Percentiles rank a stretch among this genome's conserved stretches.
Evolutionary conservation across 192 early-diverging fungal genomes (phyloP).

Genomic region (Mortierella claussenii): DNA sequence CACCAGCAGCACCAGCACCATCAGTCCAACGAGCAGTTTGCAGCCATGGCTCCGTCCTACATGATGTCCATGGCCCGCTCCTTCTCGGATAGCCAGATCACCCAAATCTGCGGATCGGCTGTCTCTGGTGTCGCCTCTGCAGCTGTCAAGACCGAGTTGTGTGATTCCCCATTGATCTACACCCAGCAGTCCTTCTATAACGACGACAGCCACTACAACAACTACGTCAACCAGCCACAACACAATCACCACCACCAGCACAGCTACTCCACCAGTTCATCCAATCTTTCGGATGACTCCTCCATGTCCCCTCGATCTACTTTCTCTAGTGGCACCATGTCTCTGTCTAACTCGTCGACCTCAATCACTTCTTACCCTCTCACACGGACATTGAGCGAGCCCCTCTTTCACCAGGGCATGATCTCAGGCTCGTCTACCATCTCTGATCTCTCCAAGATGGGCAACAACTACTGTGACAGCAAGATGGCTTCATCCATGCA

Average conservation of each 20-base stretch:
- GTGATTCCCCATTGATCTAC: constrained; percentile 36
- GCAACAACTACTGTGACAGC: not conserved
- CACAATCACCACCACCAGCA: constrained; percentile 28
- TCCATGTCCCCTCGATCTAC: constrained; percentile 43
- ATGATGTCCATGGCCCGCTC: constrained; percentile 49
- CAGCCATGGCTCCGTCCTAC: constrained; percentile 22
- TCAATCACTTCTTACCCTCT: constrained; percentile 23
- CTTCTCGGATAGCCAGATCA: constrained; percentile 33
- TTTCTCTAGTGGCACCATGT: constrained; percentile 12
- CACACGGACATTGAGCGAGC: constrained; percentile 36
- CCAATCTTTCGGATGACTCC: constrained; percentile 29
- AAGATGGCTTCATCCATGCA: not conserved
- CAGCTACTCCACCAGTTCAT: constrained; percentile 41
- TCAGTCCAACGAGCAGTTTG: constrained; percentile 34
- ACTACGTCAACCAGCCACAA: constrained; percentile 8
- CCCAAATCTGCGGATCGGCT: constrained; percentile 14
- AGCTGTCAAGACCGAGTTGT: constrained; percentile 16
- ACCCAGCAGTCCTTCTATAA: constrained; percentile 26
- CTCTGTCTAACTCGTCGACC: constrained; percentile 18
- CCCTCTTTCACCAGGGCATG: constrained; percentile 21
- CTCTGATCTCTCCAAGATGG: constrained; percentile 10
- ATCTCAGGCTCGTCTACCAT: constrained; percentile 25
- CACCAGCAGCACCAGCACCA: no score
- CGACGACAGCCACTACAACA: constrained; percentile 10
- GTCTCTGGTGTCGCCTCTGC: constrained; percentile 6